phyloP scores from a whole-genome alignment of 352 stramenopile species.

The Phytophthora podocarpi region DNA sequence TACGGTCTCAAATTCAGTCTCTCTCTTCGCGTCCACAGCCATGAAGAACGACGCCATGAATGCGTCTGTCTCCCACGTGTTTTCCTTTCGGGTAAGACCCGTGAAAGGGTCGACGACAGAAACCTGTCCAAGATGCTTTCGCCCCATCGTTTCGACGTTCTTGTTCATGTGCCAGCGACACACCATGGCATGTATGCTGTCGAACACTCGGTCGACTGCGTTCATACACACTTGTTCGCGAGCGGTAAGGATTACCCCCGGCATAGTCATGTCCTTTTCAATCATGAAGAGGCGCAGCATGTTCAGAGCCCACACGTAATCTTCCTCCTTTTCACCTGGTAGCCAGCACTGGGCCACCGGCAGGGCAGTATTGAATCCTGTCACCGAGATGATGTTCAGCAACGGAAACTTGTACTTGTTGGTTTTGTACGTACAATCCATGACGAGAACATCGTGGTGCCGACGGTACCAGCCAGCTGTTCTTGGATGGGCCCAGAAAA shows the following conservation, averaged over 20 bases:
- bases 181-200: not conserved
- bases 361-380: no score
- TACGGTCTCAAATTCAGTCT: not conserved
- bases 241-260: constrained; percentile 4
- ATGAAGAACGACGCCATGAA: not conserved
- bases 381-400: no score
- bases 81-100: not conserved
- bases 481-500: constrained; percentile 9
- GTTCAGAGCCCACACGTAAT: constrained; percentile 25
- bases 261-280: not conserved
- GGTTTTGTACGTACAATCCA: not conserved
- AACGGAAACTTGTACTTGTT: no score
- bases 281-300: constrained; percentile 9
- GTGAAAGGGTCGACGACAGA: not conserved
- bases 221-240: constrained; percentile 22
- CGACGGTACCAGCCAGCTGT: not conserved
- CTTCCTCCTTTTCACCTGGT: constrained; percentile 9
- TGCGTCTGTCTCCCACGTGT: not conserved
- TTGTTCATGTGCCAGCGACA: constrained; percentile 32
- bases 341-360: constrained; percentile 4
- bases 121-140: not conserved
- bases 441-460: constrained; percentile 4
- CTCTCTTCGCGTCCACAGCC: not conserved
- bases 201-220: not conserved
- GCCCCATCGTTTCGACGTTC: not conserved